Conservation (phyloP, 1,284 basidiomycete species). For the Melampsora americana region DNA sequence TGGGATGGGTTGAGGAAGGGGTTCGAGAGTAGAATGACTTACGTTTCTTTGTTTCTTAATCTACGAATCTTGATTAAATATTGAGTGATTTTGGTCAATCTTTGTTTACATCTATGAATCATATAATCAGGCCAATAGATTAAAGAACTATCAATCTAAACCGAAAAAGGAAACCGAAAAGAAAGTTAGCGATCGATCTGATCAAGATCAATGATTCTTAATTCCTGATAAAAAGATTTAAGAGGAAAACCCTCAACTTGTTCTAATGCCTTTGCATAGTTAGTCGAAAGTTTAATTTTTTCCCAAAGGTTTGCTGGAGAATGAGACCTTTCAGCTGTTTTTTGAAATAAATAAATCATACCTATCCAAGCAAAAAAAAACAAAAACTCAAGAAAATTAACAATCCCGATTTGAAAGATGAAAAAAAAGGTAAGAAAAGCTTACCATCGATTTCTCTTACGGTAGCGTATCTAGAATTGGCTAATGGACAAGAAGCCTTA, state of each 20-base stretch:
- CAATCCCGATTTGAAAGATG: not conserved
- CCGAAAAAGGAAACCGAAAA: not conserved
- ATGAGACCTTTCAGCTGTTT: conserved; percentile 96
- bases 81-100: conserved; percentile 97
- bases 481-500: conserved; percentile 91
- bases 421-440: conserved; percentile 47
- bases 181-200: not conserved
- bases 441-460: conserved; percentile 89
- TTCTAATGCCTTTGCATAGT: conserved; percentile 89
- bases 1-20: too few species aligned
- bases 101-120: conserved; percentile 98
- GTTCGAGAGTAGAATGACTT: conserved; percentile 57
- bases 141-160: conserved; percentile 86
- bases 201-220: conserved; percentile 16
- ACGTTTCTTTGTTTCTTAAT: conserved; percentile 83
- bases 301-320: conserved; percentile 97
- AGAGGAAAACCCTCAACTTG: conserved; percentile 64
- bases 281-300: conserved; percentile 83
- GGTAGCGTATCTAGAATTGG: conserved; percentile 96
- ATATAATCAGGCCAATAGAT: conserved; percentile 97
- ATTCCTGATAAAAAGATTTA: too few species aligned
- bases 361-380: conserved; percentile 63
- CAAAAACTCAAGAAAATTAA: not conserved
- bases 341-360: conserved; percentile 89
- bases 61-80: conserved; percentile 98